Conservation (phyloP, 345 rosid species). For the Eucalyptus victrix region DNA sequence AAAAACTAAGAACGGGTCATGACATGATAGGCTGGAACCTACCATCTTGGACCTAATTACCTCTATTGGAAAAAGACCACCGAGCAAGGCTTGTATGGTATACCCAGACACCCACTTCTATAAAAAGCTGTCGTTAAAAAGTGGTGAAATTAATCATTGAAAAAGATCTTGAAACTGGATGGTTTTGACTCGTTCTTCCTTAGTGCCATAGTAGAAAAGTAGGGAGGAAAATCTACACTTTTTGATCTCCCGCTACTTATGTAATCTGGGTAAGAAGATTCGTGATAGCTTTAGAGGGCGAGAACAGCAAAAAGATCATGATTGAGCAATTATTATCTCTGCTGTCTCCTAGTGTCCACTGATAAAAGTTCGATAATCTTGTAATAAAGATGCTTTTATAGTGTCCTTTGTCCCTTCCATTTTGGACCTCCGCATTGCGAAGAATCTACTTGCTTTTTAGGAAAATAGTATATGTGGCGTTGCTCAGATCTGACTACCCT, state of each 20-base stretch:
- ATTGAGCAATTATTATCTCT: not conserved
- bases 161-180: not conserved
- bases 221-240: not conserved
- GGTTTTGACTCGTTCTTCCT: not conserved
- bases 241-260: not conserved
- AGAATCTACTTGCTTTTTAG: not conserved
- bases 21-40: too few species aligned
- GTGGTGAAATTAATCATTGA: not conserved
- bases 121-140: not conserved
- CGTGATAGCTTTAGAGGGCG: not conserved
- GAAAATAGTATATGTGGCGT: not conserved
- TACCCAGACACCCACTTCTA: not conserved
- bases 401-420: not conserved
- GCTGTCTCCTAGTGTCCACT: not conserved
- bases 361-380: not conserved
- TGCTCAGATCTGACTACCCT: not conserved
- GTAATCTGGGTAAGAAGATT: not conserved
- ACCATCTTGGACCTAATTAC: too few species aligned
- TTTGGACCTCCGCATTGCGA: not conserved
- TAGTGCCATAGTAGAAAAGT: not conserved
- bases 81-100: not conserved
- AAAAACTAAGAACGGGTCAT: too few species aligned
- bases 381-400: not conserved
- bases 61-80: not conserved
- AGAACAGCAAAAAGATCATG: not conserved